Conservation (phyloP, 352 stramenopile genomes). For the Phytophthora macrochlamydospora region DNA sequence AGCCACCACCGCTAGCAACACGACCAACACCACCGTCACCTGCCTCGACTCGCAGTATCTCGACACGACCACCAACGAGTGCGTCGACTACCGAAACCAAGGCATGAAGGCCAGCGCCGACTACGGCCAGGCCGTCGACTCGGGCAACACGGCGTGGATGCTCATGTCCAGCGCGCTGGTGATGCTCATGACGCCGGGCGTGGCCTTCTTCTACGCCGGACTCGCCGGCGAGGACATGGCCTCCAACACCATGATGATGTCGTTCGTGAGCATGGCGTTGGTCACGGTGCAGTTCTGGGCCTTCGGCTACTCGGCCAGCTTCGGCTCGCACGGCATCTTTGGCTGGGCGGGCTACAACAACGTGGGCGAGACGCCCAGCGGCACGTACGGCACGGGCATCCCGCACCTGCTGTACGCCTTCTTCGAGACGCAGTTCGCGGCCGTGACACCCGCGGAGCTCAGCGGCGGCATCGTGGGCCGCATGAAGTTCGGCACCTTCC, state of each 20-base stretch:
- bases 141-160: constrained; percentile 78
- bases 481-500: constrained; percentile 75
- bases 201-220: constrained; percentile 86
- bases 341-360: constrained; percentile 59
- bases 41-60: constrained; percentile 44
- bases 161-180: constrained; percentile 55
- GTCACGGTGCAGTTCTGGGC: constrained; percentile 78
- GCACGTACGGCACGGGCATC: constrained; percentile 57
- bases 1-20: background rate
- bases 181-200: constrained; percentile 77
- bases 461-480: constrained; percentile 73
- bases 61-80: constrained; percentile 31
- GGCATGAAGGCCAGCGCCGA: constrained; percentile 42
- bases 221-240: constrained; percentile 78
- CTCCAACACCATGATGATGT: constrained; percentile 88
- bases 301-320: constrained; percentile 72
- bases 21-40: constrained; percentile 13
- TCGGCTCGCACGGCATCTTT: constrained; percentile 60
- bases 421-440: constrained; percentile 82
- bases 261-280: constrained; percentile 73
- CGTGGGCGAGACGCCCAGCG: constrained; percentile 40
- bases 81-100: constrained; percentile 44
- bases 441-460: constrained; percentile 74
- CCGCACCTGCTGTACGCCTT: constrained; percentile 69
- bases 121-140: constrained; percentile 40